Evolutionary conservation across 2,329 filamentous ascomycete species (phyloP), one percentile per base, ranked within the genome.

Genomic region (Dothideomycetes sp.): DNA sequence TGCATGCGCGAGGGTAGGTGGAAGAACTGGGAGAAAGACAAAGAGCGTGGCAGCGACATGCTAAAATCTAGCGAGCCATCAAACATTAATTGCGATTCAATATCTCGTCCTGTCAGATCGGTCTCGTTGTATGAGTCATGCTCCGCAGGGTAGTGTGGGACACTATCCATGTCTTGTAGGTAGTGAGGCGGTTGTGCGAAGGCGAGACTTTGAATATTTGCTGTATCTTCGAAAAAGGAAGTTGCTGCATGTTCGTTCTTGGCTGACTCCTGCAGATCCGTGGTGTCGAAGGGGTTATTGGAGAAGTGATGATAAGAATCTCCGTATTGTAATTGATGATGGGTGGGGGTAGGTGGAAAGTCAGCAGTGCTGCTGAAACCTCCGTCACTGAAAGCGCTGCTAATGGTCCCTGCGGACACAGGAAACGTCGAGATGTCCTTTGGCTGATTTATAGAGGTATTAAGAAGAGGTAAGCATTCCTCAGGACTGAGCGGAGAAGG

Each of bases 1-100:
- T 83, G 81, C 66, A 94, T 81, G 55, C 86, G 82, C 43, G 81
- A 77, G 45, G 84, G 78, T 52, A 84, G 65, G 50, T 69, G 66
- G 75, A 63, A 55, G 70, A 72, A 59, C 4, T 55, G 53, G 24
- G 45, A 52, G 40, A 49, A 49, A 44, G 55, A 59, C 24, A 54
- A 50, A 3, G 52, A 31, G n/a, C 58, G 52, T 10, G 54, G 43
- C 2, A 60, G 40, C 4, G 48, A 39, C 8, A 58, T 32, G 27
- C 34, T 40, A 36, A 47, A 27, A 16, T 36, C 29, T 16, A 27
- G 15, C 19, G 40, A 7, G 5, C 19, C 17, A 16, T 29, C 27
- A 19, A 14, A 27, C 12, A 27, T 29, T n/a, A 5, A 8, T 16
- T 29, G 18, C 29, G 34, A 32, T 10, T 29, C 5, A n/a, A 34